Percentiles rank a stretch among this genome's conserved stretches.
These are phyloP conservation scores for Clitocybe nebularis DNA, from an alignment of 1,284 basidiomycete genomes.

Conservation along the genomic window DNA sequence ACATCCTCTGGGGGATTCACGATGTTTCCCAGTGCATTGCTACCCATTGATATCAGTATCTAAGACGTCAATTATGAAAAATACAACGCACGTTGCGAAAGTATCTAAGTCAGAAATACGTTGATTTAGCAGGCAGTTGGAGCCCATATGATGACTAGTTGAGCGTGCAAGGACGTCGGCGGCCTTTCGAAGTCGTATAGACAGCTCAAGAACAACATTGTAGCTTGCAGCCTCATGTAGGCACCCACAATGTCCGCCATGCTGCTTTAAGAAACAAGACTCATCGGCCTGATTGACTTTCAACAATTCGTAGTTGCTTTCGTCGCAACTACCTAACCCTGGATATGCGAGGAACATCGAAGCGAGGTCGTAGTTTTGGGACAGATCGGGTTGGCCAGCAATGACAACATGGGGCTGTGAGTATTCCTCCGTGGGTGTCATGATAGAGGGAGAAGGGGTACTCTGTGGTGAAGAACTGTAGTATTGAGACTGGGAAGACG, in stretches of 20 bases:
- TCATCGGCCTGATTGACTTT: slow-evolving; percentile 20
- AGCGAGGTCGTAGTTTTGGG: slow-evolving; percentile 36
- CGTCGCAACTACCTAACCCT: slow-evolving; percentile 24
- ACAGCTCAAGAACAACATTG: slow-evolving; percentile 56
- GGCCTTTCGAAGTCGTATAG: slow-evolving; percentile 54
- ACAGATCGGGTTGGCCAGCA: slow-evolving; percentile 19
- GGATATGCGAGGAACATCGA: slow-evolving; percentile 39
- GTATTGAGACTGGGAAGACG: slow-evolving; percentile 24
- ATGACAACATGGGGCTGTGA: slow-evolving; percentile 26
- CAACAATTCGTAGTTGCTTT: slow-evolving; percentile 19
- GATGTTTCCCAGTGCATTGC: slow-evolving; percentile 29
- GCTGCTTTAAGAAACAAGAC: slow-evolving; percentile 23
- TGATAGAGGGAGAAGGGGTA: slow-evolving; percentile 34
- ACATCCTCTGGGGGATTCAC: slow-evolving; percentile 24
- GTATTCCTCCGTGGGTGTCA: slow-evolving; percentile 40
- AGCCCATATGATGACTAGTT: slow-evolving; percentile 42
- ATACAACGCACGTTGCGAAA: slow-evolving; percentile 47
- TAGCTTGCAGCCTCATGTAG: slow-evolving; percentile 50
- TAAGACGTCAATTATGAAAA: slow-evolving; percentile 1
- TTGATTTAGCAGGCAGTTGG: slow-evolving; percentile 47
- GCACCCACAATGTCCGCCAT: slow-evolving; percentile 52
- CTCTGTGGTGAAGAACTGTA: slow-evolving; percentile 33
- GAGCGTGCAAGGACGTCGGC: slow-evolving; percentile 51
- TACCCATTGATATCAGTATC: slow-evolving; percentile 13
- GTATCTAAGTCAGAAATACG: slow-evolving; percentile 53